Conservation (phyloP, 2,329 filamentous ascomycete species). For the Beauveria pseudobassiana region DNA sequence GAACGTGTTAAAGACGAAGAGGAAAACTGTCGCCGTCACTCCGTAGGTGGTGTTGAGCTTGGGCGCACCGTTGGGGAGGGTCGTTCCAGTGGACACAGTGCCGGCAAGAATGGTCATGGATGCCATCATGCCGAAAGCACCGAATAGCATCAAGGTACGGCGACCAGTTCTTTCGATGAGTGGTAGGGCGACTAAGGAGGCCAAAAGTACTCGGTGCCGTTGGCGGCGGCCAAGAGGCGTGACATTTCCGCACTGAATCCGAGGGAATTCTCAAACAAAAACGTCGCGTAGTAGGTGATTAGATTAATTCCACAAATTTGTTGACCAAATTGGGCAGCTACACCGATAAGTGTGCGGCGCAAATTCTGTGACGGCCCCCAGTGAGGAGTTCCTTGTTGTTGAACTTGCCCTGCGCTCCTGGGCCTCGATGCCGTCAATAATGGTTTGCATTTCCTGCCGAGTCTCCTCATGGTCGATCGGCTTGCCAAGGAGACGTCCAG, state of each 20-base stretch:
- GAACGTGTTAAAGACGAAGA: conserved; percentile 56
- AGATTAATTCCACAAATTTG: conserved; percentile 42
- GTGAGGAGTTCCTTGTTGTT: conserved; percentile 31
- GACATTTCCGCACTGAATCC: conserved; percentile 38
- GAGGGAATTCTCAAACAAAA: conserved; percentile 34
- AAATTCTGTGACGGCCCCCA: conserved; percentile 32
- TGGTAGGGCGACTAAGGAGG: conserved; percentile 29
- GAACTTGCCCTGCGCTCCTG: conserved; percentile 22
- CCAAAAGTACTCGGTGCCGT: conserved; percentile 37
- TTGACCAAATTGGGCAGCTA: conserved; percentile 40
- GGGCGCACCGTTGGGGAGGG: conserved; percentile 21
- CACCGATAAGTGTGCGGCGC: conserved; percentile 38
- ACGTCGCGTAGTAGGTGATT: conserved; percentile 36
- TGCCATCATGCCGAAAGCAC: conserved; percentile 55
- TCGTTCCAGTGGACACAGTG: conserved; percentile 23
- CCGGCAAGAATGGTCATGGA: conserved; percentile 50
- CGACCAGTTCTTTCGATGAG: conserved; percentile 47
- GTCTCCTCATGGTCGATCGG: conserved; percentile 20
- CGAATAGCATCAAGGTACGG: conserved; percentile 55
- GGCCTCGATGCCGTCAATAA: conserved; percentile 25
- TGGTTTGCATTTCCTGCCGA: conserved; percentile 34
- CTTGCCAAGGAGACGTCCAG: conserved; percentile 19
- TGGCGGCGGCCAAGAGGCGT: conserved; percentile 47
- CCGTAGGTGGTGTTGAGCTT: conserved; percentile 20
- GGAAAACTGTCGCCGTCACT: conserved; percentile 35